Evolutionary conservation across 176 grass and related monocot species (phyloP).

Genomic region (Carex littledalei): DNA sequence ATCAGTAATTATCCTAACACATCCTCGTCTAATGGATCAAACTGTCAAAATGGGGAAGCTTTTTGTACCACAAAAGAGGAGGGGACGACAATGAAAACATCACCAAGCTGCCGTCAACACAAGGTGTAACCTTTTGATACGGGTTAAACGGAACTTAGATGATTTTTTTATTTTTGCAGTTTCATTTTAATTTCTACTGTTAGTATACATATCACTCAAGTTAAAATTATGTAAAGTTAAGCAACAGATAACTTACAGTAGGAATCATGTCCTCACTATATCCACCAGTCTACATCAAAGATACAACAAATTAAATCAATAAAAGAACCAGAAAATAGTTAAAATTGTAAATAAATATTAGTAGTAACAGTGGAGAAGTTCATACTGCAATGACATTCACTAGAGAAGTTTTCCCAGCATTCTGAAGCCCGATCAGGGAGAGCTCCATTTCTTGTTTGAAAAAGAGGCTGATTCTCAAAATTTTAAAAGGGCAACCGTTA

Average conservation of each 20-base stretch:
- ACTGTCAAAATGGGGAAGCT: not conserved
- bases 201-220: not conserved
- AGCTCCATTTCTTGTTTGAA: constrained; percentile 99
- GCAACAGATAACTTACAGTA: constrained; percentile 40
- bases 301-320: not conserved
- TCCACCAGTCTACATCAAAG: constrained; percentile 67
- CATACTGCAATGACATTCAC: constrained; percentile 95
- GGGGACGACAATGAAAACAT: not conserved
- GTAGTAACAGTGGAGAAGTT: constrained; percentile 3
- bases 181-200: not conserved
- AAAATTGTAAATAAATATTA: not conserved
- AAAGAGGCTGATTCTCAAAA: constrained; percentile 56
- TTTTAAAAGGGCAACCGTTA: not conserved
- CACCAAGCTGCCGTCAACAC: not conserved
- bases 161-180: not conserved
- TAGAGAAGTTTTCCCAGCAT: constrained; percentile 97
- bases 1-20: not conserved
- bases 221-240: not conserved
- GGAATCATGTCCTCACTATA: constrained; percentile 99
- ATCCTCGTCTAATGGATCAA: not conserved
- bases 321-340: not conserved
- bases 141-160: not conserved
- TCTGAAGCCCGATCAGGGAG: constrained; percentile 97
- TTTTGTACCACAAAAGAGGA: not conserved
- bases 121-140: not conserved